These are phyloP conservation scores for Nannochloris sp. DNA, from an alignment of 139 green algal species.

Conservation along the genomic window DNA sequence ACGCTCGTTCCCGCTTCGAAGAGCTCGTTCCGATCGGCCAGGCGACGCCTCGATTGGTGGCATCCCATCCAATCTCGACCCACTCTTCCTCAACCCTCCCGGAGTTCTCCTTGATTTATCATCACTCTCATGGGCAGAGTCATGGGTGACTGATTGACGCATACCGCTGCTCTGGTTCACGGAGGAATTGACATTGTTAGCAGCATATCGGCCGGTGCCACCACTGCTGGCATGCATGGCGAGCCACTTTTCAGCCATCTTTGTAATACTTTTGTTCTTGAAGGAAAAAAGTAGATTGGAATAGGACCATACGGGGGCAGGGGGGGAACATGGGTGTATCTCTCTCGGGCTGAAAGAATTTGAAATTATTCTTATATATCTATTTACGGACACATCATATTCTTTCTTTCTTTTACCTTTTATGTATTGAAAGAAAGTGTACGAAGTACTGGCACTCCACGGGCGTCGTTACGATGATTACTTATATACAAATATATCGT, in stretches of 20 bases:
- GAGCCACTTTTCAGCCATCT: constrained; percentile 36
- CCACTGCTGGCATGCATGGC: constrained; percentile 25
- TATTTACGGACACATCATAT: no score
- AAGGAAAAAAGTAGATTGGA: no score
- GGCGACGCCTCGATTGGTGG: constrained; percentile 27
- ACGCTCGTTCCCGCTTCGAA: constrained; percentile 66
- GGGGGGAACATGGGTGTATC: no score
- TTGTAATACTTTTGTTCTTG: neutral
- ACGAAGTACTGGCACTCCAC: no score
- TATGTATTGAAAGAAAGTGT: no score
- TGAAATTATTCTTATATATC: no score
- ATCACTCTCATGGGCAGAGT: constrained; percentile 29
- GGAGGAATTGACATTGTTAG: constrained; percentile 1
- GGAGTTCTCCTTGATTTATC: constrained; percentile 23
- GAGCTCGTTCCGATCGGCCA: constrained; percentile 33
- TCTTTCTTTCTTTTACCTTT: no score
- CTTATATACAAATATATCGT: no score
- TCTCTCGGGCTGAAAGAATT: no score
- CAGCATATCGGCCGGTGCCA: constrained; percentile 11
- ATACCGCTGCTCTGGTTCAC: constrained; percentile 22
- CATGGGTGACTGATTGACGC: neutral
- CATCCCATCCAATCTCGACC: neutral
- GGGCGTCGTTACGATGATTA: no score
- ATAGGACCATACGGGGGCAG: no score
- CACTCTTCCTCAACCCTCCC: constrained; percentile 10